phyloP scores from a whole-genome alignment of 2,329 filamentous ascomycete genomes.

The Fusarium globosum region DNA sequence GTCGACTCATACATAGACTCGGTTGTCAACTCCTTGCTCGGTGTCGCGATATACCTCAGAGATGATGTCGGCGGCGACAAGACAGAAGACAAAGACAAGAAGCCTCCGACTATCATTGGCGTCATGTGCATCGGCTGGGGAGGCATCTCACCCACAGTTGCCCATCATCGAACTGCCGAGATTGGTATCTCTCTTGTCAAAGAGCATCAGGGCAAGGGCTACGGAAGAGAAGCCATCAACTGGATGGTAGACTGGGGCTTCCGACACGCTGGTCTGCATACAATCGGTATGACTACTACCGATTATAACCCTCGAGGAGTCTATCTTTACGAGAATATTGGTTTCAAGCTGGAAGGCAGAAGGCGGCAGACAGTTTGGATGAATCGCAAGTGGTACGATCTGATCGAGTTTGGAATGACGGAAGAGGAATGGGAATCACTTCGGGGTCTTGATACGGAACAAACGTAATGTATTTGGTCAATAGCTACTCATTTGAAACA shows the following conservation, averaged over 20 bases:
- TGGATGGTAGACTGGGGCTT: constrained; percentile 26
- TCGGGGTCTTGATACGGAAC: background rate
- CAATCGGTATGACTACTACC: constrained; percentile 1
- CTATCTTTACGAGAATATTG: constrained; percentile 8
- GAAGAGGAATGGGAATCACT: constrained; percentile 53
- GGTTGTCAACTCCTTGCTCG: constrained; percentile 1
- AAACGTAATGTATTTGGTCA: background rate
- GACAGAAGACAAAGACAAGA: background rate
- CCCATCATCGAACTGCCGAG: constrained; percentile 10
- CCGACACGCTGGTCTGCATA: constrained; percentile 10
- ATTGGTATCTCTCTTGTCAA: constrained; percentile 3
- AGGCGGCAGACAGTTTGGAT: constrained; percentile 53
- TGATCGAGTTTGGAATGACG: constrained; percentile 52
- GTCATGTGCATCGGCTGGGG: constrained; percentile 26
- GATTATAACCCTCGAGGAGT: background rate
- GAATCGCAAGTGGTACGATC: constrained; percentile 55
- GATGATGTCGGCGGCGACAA: background rate
- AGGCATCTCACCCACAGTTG: background rate
- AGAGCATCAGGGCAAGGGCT: constrained; percentile 7
- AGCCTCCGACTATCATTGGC: background rate
- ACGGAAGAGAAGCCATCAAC: constrained; percentile 14
- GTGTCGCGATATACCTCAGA: constrained; percentile 6
- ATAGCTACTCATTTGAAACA: background rate
- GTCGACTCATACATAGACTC: constrained; percentile 7
- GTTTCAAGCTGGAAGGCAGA: constrained; percentile 2